phyloP scores from a whole-genome alignment of 2,329 filamentous ascomycete genomes.

The Diaporthe amygdali region DNA sequence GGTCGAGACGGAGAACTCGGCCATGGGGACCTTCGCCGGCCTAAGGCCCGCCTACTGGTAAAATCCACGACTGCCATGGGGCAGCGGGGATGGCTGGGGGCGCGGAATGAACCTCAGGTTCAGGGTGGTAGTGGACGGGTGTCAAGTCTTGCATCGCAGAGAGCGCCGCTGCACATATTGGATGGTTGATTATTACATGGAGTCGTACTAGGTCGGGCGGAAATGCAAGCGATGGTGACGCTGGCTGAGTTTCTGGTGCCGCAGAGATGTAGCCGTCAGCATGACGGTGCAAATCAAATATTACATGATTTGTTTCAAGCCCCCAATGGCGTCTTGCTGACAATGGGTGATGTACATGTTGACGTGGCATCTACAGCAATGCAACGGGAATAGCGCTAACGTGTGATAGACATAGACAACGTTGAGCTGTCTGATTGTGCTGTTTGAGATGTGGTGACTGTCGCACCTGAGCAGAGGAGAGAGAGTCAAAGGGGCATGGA shows the following conservation, averaged over 20 bases:
- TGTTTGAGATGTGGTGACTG: background rate
- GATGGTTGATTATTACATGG: background rate
- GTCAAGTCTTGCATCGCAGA: background rate
- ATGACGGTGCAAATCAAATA: constrained; percentile 15
- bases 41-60: constrained; percentile 67
- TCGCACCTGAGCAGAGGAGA: background rate
- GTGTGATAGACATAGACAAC: background rate
- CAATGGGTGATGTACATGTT: background rate
- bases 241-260: background rate
- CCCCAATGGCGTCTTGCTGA: too few relatives aligned
- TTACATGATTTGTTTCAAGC: constrained; percentile 9
- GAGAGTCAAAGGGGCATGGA: too few relatives aligned
- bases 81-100: background rate
- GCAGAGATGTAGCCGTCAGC: background rate
- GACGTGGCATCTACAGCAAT: background rate
- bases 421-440: background rate
- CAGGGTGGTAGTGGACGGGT: background rate
- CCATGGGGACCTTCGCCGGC: constrained; percentile 61
- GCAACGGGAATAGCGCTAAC: background rate
- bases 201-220: background rate
- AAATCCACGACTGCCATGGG: background rate
- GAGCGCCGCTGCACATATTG: background rate
- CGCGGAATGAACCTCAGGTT: background rate
- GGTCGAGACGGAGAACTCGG: constrained; percentile 53
- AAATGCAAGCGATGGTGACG: constrained; percentile 13